Conservation (phyloP, 108 stramenopile genomes). For the Chaetoceros muelleri region DNA sequence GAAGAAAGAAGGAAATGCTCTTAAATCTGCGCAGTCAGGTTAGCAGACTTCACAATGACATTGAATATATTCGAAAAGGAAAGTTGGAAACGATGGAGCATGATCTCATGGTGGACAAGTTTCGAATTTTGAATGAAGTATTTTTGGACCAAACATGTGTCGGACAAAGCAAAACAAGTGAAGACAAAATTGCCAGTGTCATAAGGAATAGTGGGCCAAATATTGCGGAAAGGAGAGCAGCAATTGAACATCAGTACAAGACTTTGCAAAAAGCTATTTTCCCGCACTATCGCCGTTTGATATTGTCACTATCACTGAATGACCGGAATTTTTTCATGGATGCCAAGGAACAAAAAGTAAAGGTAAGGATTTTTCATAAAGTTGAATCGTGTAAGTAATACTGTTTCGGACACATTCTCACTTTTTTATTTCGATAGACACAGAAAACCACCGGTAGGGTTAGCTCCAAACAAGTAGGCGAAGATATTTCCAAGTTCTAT, state of each 20-base stretch:
- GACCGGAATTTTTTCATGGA: slow-evolving; percentile 37
- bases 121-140: slow-evolving; percentile 12
- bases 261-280: slow-evolving; percentile 40
- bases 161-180: background rate
- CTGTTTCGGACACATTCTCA: background rate
- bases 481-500: slow-evolving; percentile 49
- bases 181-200: slow-evolving; percentile 1
- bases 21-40: slow-evolving; percentile 51
- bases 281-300: slow-evolving; percentile 59
- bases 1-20: slow-evolving; percentile 74
- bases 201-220: slow-evolving; percentile 20
- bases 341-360: slow-evolving; percentile 33
- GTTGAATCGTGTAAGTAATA: slow-evolving; percentile 10
- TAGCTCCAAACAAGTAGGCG: slow-evolving; percentile 78
- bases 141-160: slow-evolving; percentile 3
- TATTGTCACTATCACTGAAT: slow-evolving; percentile 60
- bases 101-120: slow-evolving; percentile 12
- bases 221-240: slow-evolving; percentile 35
- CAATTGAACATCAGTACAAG: slow-evolving; percentile 59
- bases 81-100: slow-evolving; percentile 46
- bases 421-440: background rate
- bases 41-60: slow-evolving; percentile 35
- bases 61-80: slow-evolving; percentile 45
- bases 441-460: slow-evolving; percentile 35
- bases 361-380: slow-evolving; percentile 7